These are phyloP conservation scores for Aphanocladium album DNA, from an alignment of 2,329 filamentous ascomycete species.

Conservation along the genomic window DNA sequence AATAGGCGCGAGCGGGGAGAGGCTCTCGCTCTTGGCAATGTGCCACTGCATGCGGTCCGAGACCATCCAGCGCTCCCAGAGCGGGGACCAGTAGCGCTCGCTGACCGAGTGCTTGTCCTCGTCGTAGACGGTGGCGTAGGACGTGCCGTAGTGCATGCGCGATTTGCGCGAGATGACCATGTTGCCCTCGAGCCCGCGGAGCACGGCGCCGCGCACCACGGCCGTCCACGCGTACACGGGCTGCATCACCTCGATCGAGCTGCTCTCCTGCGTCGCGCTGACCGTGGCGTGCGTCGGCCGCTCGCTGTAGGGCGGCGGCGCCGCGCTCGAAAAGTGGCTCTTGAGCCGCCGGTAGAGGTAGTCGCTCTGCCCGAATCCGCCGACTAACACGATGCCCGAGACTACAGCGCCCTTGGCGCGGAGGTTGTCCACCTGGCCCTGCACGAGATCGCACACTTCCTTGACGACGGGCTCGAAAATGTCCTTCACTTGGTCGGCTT, in stretches of 20 bases:
- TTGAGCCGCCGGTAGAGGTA: slow-evolving; percentile 70
- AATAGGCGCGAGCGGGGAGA: slow-evolving; percentile 68
- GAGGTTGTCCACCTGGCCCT: slow-evolving; percentile 61
- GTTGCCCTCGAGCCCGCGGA: slow-evolving; percentile 70
- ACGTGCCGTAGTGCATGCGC: slow-evolving; percentile 74
- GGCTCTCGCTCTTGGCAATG: slow-evolving; percentile 72
- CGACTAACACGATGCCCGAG: slow-evolving; percentile 73
- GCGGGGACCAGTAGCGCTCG: slow-evolving; percentile 72
- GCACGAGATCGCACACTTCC: slow-evolving; percentile 62
- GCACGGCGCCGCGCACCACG: slow-evolving; percentile 70
- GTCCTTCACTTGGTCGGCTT: slow-evolving; percentile 61
- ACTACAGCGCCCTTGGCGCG: slow-evolving; percentile 57
- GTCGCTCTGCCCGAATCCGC: slow-evolving; percentile 75
- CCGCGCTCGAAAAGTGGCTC: slow-evolving; percentile 57
- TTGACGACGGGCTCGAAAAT: slow-evolving; percentile 73
- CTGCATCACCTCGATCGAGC: slow-evolving; percentile 73
- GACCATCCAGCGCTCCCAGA: slow-evolving; percentile 82
- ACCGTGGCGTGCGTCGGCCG: slow-evolving; percentile 60
- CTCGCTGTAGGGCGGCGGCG: slow-evolving; percentile 62
- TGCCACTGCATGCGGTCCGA: slow-evolving; percentile 82
- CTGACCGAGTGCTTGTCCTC: slow-evolving; percentile 66
- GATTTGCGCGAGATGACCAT: slow-evolving; percentile 73
- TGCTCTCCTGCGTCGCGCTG: slow-evolving; percentile 41
- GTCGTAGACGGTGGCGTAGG: slow-evolving; percentile 76
- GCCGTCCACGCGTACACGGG: slow-evolving; percentile 78